A percentile compares a stretch with the other conserved stretches of the same genome.
phyloP scores from a whole-genome alignment of 805 yeast species.

The Kazachstania psychrophila region DNA sequence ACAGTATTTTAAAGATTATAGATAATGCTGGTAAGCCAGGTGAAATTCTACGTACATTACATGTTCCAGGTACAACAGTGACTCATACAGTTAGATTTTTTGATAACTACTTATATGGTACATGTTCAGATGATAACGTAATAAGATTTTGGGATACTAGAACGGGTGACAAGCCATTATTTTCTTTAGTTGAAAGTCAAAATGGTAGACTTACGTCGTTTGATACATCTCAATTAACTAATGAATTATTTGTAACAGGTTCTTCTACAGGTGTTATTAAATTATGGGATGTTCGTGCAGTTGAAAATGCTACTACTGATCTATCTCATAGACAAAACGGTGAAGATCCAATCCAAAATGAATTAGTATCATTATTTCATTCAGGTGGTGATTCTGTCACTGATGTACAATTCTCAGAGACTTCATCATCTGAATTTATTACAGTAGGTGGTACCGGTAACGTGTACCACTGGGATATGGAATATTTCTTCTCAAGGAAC shows the following conservation, averaged over 20 bases:
- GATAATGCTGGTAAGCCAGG: constrained; percentile 29
- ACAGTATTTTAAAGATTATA: constrained; percentile 24
- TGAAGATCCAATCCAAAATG: constrained; percentile 23
- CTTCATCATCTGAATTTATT: constrained; percentile 24
- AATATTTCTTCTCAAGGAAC: constrained; percentile 34
- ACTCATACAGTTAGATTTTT: constrained; percentile 27
- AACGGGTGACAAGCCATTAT: constrained; percentile 21
- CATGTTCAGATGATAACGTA: constrained; percentile 28
- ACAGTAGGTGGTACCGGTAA: constrained; percentile 29
- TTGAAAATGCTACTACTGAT: constrained; percentile 19
- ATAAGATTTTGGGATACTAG: constrained; percentile 29
- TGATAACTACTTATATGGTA: constrained; percentile 24
- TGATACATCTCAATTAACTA: constrained; percentile 23
- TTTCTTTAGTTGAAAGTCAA: constrained; percentile 18
- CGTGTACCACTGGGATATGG: constrained; percentile 31
- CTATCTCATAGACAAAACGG: constrained; percentile 22
- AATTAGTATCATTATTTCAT: constrained; percentile 22
- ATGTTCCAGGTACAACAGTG: constrained; percentile 26
- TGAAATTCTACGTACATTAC: constrained; percentile 19
- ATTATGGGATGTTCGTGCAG: constrained; percentile 30
- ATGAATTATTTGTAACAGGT: constrained; percentile 27
- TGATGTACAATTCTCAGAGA: constrained; percentile 25
- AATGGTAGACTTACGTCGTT: constrained; percentile 25
- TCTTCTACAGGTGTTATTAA: constrained; percentile 27
- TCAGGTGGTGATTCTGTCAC: constrained; percentile 28